Evolutionary conservation across 371 early-diverging fungal genomes (phyloP).

Genomic region (Saksenaea vasiformis): DNA sequence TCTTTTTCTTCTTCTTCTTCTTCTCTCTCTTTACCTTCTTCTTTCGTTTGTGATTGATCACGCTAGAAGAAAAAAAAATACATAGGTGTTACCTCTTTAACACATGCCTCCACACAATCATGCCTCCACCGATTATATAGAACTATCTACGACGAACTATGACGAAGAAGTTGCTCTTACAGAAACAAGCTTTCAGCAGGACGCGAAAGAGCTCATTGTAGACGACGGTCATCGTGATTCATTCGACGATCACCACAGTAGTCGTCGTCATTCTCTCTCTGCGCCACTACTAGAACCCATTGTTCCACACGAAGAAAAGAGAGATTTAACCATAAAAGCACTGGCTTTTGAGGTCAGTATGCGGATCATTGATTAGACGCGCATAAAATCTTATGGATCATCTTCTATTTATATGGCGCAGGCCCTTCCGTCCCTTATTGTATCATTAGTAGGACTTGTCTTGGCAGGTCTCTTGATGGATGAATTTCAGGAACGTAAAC

Average conservation of each 20-base stretch:
- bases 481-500: conserved; percentile 58
- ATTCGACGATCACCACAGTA: neutral
- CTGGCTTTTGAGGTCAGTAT: neutral
- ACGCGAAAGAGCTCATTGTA: neutral
- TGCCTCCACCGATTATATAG: conserved; percentile 1
- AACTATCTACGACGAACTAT: neutral
- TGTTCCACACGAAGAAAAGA: neutral
- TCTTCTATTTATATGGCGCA: conserved; percentile 21
- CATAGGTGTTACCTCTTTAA: neutral
- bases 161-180: neutral
- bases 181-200: neutral
- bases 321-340: neutral
- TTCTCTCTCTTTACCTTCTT: neutral
- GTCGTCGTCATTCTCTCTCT: neutral
- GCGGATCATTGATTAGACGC: neutral
- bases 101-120: neutral
- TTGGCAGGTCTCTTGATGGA: conserved; percentile 80
- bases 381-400: neutral
- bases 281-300: neutral
- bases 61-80: neutral
- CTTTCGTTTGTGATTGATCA: neutral
- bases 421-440: conserved; percentile 75
- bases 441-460: conserved; percentile 74
- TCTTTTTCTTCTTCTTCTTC: neutral
- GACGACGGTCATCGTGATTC: neutral